A percentile compares a stretch with the other conserved stretches of the same genome.
Evolutionary conservation across 176 grass and related monocot genomes (phyloP).

Genomic region (Raddia guianensis): DNA sequence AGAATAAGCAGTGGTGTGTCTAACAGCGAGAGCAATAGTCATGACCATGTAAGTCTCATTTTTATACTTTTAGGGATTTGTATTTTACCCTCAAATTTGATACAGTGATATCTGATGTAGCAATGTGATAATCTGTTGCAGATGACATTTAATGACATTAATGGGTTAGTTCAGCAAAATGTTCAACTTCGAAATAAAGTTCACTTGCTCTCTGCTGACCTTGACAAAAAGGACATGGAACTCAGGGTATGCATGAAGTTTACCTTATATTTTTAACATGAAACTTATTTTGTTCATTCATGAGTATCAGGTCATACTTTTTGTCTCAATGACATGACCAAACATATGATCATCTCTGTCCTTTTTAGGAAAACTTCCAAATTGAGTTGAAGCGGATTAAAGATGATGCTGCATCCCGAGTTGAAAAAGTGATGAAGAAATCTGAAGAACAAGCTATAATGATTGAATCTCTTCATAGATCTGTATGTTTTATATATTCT

Average conservation of each 20-base stretch:
- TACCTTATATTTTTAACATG: neutral
- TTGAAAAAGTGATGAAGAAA: constrained; percentile 90
- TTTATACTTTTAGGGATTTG: neutral
- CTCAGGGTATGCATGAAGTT: constrained; percentile 57
- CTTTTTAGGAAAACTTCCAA: constrained; percentile 77
- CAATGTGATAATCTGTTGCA: constrained; percentile 46
- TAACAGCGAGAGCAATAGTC: constrained; percentile 25
- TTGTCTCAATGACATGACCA: neutral
- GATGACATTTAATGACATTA: constrained; percentile 90
- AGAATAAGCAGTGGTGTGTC: constrained; percentile 37
- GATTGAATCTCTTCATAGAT: constrained; percentile 97
- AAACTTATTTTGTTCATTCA: neutral
- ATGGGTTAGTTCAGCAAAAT: constrained; percentile 88
- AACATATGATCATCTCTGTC: constrained; percentile 13
- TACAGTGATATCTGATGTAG: constrained; percentile 19
- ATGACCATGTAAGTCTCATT: constrained; percentile 51
- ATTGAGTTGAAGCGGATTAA: constrained; percentile 76
- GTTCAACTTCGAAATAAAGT: constrained; percentile 79
- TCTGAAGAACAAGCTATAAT: constrained; percentile 90
- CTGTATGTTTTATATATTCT: constrained; percentile 55
- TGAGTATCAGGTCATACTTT: neutral
- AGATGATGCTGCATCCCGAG: constrained; percentile 60
- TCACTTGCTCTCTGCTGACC: constrained; percentile 68
- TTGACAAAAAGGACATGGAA: constrained; percentile 77
- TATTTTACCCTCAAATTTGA: neutral